These are phyloP conservation scores for Chaetomiaceae sp. DNA, from an alignment of 2,329 filamentous ascomycete genomes.

Conservation along the genomic window DNA sequence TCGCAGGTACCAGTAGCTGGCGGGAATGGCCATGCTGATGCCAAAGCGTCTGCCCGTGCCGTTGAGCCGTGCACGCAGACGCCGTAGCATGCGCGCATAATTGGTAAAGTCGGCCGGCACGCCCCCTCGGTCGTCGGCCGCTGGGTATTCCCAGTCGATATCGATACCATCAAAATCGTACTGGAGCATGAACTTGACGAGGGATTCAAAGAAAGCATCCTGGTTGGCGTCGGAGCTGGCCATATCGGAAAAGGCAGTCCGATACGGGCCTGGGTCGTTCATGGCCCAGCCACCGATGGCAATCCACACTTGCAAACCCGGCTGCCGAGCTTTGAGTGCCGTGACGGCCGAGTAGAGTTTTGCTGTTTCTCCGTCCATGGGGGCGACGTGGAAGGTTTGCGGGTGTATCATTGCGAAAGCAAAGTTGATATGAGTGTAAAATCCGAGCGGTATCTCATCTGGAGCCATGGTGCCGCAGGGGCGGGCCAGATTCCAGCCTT, in stretches of 20 bases:
- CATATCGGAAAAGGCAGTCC: slow-evolving; percentile 29
- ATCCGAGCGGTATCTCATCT: neutral
- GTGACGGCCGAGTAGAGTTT: slow-evolving; percentile 30
- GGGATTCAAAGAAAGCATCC: slow-evolving; percentile 22
- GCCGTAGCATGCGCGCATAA: slow-evolving; percentile 23
- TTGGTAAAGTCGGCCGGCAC: neutral
- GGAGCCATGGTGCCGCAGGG: slow-evolving; percentile 19
- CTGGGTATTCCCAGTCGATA: slow-evolving; percentile 24
- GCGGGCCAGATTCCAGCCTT: slow-evolving; percentile 23
- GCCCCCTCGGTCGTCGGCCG: neutral
- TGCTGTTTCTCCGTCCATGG: neutral
- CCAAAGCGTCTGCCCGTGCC: too few species aligned
- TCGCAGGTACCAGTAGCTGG: neutral
- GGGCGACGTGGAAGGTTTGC: neutral
- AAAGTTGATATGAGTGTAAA: slow-evolving; percentile 5
- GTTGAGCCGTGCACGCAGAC: slow-evolving; percentile 19
- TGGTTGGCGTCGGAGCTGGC: slow-evolving; percentile 15
- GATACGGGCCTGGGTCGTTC: slow-evolving; percentile 32
- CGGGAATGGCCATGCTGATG: too few species aligned
- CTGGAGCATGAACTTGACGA: slow-evolving; percentile 24
- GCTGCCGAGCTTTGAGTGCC: slow-evolving; percentile 29
- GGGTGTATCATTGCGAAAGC: slow-evolving; percentile 1
- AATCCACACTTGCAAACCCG: slow-evolving; percentile 35
- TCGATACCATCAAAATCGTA: slow-evolving; percentile 33
- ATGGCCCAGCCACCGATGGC: slow-evolving; percentile 41